Base-by-base conservation (phyloP, 495 filamentous ascomycete genomes). In the Pyrenula aspistea region DNA sequence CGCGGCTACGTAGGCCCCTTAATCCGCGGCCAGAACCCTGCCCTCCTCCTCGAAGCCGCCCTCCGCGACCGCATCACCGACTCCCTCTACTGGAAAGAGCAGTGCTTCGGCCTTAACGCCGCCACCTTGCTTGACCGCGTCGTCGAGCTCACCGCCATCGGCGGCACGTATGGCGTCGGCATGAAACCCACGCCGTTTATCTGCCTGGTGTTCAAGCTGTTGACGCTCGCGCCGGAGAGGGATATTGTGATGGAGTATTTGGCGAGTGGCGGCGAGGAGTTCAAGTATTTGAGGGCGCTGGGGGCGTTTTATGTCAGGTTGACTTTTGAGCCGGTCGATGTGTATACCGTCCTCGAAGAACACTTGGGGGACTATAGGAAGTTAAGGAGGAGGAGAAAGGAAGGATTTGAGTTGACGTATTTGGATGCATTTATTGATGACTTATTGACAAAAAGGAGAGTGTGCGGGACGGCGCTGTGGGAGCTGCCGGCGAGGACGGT, bases 21-120 rank as follows among this genome's bases (percentile, higher is more conserved):
- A 10, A 76, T 89, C 55, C 85, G 83, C 69, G 88, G 89, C 47
- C 81, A 91, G 61, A 95, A 95, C 72, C 91, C 91, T 0, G 84
- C 87, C 4, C 87, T 86, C 4, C 88, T 96, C 42, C 84, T 96
- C 75, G 91, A 96, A 63, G 93, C 91, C 67, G 84, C 89, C 12
- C 88, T 95, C 57, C 86, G 90, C 57, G 92, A 98, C 67, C 90
- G 93, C 64, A 96, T 98, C 69, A 83, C 88, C 56, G 88, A 95
- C 59, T 86, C 82, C 60, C 93, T 94, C 73, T 98, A 96, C 75
- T 98, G 89, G 87, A 96, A 96, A 71, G 94, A 97, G 68, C 91
- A 96, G 69, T 94, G 91, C 67, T 98, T 96, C 73, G 93, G 86
- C 22, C 74, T 98, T 59, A 97, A 97, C 72, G 89, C 90, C 55